Percentiles rank a stretch among this genome's conserved stretches.
phyloP scores from a whole-genome alignment of 202 grass and related monocot genomes.

The Panicum hallii region DNA sequence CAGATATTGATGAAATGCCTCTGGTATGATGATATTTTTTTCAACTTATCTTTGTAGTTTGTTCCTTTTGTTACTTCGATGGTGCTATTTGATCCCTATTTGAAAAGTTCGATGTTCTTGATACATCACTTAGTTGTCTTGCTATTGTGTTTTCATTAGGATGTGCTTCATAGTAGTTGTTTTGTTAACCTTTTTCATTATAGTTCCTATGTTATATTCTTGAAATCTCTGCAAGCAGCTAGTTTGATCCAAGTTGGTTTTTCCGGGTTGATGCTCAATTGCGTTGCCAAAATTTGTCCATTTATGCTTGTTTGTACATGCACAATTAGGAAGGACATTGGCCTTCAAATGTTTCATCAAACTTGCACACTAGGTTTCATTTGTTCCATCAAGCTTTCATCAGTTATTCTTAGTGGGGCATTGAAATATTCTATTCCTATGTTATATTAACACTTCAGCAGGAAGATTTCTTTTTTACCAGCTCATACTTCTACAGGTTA shows the following conservation, averaged over 20 bases:
- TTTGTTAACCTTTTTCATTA: constrained; percentile 10
- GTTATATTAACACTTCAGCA: not conserved
- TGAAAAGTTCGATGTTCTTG: constrained; percentile 27
- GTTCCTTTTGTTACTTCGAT: not conserved
- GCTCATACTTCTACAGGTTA: not conserved
- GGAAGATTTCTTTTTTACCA: not conserved
- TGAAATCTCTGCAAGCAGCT: not conserved
- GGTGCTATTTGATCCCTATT: constrained; percentile 13
- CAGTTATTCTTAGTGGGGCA: not conserved
- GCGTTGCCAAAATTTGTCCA: not conserved
- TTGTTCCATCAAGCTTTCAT: not conserved
- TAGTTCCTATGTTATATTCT: not conserved
- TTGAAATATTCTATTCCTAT: not conserved
- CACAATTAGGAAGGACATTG: not conserved
- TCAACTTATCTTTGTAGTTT: not conserved
- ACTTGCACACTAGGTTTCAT: constrained; percentile 6
- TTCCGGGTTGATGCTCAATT: not conserved
- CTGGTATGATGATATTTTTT: constrained; percentile 62
- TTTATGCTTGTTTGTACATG: constrained; percentile 24
- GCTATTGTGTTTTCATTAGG: constrained; percentile 2
- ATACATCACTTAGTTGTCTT: constrained; percentile 14
- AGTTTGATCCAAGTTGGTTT: constrained; percentile 18
- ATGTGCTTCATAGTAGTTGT: constrained; percentile 13
- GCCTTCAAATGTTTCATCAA: constrained; percentile 4
- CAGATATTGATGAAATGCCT: constrained; percentile 94